Conservation (phyloP, 2,329 filamentous ascomycete genomes). For the Phoma sp. region DNA sequence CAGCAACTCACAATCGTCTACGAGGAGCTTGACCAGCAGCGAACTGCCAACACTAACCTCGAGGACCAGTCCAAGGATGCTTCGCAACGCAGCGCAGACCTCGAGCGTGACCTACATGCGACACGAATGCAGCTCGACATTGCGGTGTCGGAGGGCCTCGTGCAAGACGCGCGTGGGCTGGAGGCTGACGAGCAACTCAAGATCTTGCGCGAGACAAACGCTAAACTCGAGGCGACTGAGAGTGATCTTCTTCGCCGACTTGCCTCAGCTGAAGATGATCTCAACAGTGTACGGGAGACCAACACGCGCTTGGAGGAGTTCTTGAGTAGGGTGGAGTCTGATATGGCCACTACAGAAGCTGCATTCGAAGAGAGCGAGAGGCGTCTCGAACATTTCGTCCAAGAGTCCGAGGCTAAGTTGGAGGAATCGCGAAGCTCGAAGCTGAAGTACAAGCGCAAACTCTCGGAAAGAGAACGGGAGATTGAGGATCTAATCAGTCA, state of each 20-base stretch:
- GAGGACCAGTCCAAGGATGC: slow-evolving; percentile 15
- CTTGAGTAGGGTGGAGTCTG: slow-evolving; percentile 40
- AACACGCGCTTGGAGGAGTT: slow-evolving; percentile 44
- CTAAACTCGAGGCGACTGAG: slow-evolving; percentile 38
- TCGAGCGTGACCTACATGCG: slow-evolving; percentile 30
- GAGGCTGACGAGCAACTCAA: slow-evolving; percentile 39
- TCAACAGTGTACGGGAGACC: slow-evolving; percentile 35
- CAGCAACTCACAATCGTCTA: slow-evolving; percentile 21
- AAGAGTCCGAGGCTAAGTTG: slow-evolving; percentile 42
- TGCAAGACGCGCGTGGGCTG: slow-evolving; percentile 27
- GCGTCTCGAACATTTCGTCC: slow-evolving; percentile 35
- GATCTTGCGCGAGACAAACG: slow-evolving; percentile 35
- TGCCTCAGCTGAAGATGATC: slow-evolving; percentile 41
- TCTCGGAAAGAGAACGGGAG: slow-evolving; percentile 38
- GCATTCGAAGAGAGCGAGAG: slow-evolving; percentile 42
- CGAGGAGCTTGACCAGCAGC: slow-evolving; percentile 25
- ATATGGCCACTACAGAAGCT: slow-evolving; percentile 40
- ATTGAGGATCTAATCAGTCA: slow-evolving; percentile 37
- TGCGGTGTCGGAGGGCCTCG: slow-evolving; percentile 29
- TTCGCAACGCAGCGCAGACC: slow-evolving; percentile 12
- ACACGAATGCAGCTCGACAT: slow-evolving; percentile 32
- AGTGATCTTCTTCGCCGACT: slow-evolving; percentile 38
- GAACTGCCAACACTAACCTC: slow-evolving; percentile 16
- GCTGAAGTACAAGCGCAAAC: slow-evolving; percentile 41
- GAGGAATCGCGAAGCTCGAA: slow-evolving; percentile 35